Evolutionary conservation across 441 rosid genomes (phyloP), one percentile per base, ranked within the genome.

Genomic region (Brassica hybrid): DNA sequence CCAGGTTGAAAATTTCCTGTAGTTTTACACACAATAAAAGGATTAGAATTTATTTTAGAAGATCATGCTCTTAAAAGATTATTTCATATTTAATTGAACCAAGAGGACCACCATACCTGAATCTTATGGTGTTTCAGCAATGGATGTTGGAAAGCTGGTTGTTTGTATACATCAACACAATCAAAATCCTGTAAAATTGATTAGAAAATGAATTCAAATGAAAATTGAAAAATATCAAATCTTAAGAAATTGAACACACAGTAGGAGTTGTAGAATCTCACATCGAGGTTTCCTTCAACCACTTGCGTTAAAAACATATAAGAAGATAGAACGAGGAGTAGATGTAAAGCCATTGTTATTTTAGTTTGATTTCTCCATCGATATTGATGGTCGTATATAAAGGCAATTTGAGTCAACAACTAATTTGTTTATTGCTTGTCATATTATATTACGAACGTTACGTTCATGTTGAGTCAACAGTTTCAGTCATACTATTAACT

Each of bases 261-360:
- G 41, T 36, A 36, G 41, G 41, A 36, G 41, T 36, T 7, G 41
- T 36, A 36, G 41, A 36, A 36, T 36, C 19, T 14, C 18, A 69
- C 73, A 56, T 69, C 73, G 7, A 56, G 12, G 7, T 32, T 17
- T 54, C 73, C 73, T 32, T 54, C 18, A 3, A 2, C 32, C 12
- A 69, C 13, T 56, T 69, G 34, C 12, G 7, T 18, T 6, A 18
- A 17, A 16, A 17, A 4, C 14, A 34, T 12, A 6, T 18, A 54
- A 6, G 5, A 54, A 69, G 12, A 56, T 12, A 69, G 18, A 56
- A 54, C 4, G 13, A 56, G 18, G 13, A 50, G 3, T 34, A 12
- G 12, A 9, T 68, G 63, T 18, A 34, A 56, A 32, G 1, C 52
- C 73, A 69, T 69, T 56, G 64, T 69, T 27, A 27, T 17, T 9